A percentile compares a stretch with the other conserved stretches of the same genome.
These are phyloP conservation scores for Cymbomonas tetramitiformis DNA, from an alignment of 139 green algal genomes.

Conservation along the genomic window DNA sequence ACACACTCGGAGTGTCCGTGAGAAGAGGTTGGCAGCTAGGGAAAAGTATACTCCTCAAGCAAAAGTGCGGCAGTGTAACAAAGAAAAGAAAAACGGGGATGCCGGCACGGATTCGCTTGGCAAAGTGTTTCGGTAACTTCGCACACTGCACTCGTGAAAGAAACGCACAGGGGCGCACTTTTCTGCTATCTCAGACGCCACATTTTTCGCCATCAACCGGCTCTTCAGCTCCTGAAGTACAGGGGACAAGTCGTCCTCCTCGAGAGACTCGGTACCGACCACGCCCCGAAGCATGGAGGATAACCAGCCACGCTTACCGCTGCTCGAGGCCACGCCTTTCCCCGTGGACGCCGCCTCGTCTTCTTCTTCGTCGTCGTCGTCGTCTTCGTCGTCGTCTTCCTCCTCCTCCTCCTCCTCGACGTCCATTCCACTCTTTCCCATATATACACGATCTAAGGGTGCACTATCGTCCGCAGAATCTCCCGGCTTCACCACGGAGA, in stretches of 20 bases:
- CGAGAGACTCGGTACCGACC: slow-evolving; percentile 59
- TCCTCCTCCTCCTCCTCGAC: slow-evolving; percentile 24
- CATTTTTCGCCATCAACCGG: slow-evolving; percentile 91
- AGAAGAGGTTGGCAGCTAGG: no score
- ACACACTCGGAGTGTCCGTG: no score
- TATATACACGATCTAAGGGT: slow-evolving; percentile 8
- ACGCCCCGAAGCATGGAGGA: slow-evolving; percentile 55
- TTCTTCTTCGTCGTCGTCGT: slow-evolving; percentile 15
- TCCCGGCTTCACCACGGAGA: slow-evolving; percentile 4
- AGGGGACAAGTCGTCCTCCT: slow-evolving; percentile 57
- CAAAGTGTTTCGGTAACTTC: slow-evolving; percentile 75
- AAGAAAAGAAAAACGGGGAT: no score
- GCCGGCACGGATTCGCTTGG: slow-evolving; percentile 30
- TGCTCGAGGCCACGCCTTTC: no score
- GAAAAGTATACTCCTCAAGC: no score
- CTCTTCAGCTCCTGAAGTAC: slow-evolving; percentile 73
- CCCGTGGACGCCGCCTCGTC: no score
- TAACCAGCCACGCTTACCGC: slow-evolving; percentile 49
- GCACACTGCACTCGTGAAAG: slow-evolving; percentile 60
- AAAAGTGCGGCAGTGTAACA: no score
- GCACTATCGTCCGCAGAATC: neutral
- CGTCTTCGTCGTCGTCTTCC: slow-evolving; percentile 13
- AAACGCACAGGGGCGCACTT: slow-evolving; percentile 73
- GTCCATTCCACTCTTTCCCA: slow-evolving; percentile 23
- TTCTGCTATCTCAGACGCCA: slow-evolving; percentile 84